phyloP scores from a whole-genome alignment of 2,329 filamentous ascomycete species.

The Cercospora zeae-maydis region DNA sequence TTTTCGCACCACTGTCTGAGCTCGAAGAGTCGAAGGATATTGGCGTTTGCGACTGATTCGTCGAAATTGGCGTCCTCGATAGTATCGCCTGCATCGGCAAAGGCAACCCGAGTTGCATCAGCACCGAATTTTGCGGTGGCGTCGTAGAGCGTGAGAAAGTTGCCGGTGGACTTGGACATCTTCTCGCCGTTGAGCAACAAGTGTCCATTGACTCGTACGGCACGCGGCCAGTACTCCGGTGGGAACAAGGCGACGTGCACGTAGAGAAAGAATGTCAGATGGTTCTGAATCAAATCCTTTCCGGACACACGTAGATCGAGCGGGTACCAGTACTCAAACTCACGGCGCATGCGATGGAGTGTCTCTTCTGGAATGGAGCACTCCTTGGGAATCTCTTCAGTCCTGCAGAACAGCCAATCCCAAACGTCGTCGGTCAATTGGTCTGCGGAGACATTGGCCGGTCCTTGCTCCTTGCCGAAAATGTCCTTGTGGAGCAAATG shows the following conservation, averaged over 20 bases:
- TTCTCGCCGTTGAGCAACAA: constrained; percentile 94
- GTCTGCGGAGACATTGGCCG: constrained; percentile 67
- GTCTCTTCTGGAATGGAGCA: constrained; percentile 70
- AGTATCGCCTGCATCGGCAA: constrained; percentile 91
- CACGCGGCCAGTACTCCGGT: constrained; percentile 80
- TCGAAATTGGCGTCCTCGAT: constrained; percentile 97
- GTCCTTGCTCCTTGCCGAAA: constrained; percentile 70
- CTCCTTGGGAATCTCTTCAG: constrained; percentile 57
- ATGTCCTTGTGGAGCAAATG: constrained; percentile 70
- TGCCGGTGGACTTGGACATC: constrained; percentile 97
- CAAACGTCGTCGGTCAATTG: constrained; percentile 94
- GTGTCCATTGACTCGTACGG: constrained; percentile 86
- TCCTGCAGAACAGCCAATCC: constrained; percentile 88
- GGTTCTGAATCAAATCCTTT: constrained; percentile 92
- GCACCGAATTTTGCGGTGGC: constrained; percentile 89
- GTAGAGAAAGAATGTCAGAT: constrained; percentile 94
- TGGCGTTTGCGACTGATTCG: constrained; percentile 88
- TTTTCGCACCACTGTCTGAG: constrained; percentile 92
- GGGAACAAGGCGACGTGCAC: constrained; percentile 88
- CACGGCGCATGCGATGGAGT: constrained; percentile 76
- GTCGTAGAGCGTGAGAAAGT: constrained; percentile 89
- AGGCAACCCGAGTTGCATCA: constrained; percentile 83
- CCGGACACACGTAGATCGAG: constrained; percentile 83
- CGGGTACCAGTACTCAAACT: constrained; percentile 97
- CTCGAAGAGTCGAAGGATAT: constrained; percentile 78